Base-by-base conservation (phyloP, 2,329 filamentous ascomycete species). In the Phialocephala sp. region DNA sequence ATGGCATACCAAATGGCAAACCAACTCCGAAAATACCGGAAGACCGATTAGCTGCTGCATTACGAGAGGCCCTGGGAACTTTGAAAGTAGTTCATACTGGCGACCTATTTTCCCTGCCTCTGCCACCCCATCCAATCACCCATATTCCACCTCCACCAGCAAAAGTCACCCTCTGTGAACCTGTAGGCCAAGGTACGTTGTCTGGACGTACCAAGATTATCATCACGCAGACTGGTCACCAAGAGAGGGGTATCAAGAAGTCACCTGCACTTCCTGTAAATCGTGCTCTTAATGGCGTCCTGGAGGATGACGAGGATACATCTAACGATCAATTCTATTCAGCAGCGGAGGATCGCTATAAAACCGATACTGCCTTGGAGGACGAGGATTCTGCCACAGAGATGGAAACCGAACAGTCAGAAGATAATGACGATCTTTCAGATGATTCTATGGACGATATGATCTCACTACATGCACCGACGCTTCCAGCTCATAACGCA, bases 391-490 rank as follows among this genome's bases (percentile, higher is more conserved):
- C 85, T 6, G 85, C 85, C 62, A 82, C 83, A 0, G 80, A 81
- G 8, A 87, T 86, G 1, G 90, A 91, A 72, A 87, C 87, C 0
- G 82, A 80, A 9, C 83, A 85, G 9, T 89, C 88, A 1, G 87
- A 84, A 12, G 88, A 91, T 63, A 89, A 90, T n/a, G 89, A 85
- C 67, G 92, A 94, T 71, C 82, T 94, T 18, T 97, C 94, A 0
- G 94, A 97, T 76, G 94, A 97, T 75, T 95, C 92, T 0, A 86
- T 93, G 81, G 94, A 97, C 70, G 93, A 97, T 67, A 92, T 97
- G 85, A 97, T 98, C 60, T 96, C 93, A 4, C 83, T 98, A 37
- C 89, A 91, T 70, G 89, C 91, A 0, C 94, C 94, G 1, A 86
- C 89, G 35, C 80, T 97, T 18, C 89, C 91, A 1, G 86, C 92